Evolutionary conservation across 768 basidiomycete genomes (phyloP), one percentile per base, ranked within the genome.

Genomic region (Candolleomyces eurysporus): DNA sequence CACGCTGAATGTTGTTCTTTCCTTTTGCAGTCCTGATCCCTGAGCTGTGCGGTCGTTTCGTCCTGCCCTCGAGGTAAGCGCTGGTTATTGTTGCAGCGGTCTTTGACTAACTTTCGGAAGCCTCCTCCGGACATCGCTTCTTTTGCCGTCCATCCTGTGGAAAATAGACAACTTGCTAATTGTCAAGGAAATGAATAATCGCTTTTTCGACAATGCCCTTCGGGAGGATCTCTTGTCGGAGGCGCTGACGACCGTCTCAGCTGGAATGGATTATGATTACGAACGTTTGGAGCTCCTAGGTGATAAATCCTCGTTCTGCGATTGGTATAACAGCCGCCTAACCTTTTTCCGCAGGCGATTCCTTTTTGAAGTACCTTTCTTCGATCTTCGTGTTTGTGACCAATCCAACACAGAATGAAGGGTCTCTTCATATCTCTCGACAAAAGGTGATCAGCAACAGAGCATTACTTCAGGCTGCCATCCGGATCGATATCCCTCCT

Each of bases 211-310:
- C 63, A 76, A 86, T 69, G 72, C 78, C n/a, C 81, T 95, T 48
- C 72, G 78, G 16, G 88, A 90, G 66, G 73, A 81, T 31, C 76
- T 84, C 22, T 75, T 95, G 45, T 80, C 86, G 52, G 76, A 80
- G 43, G 91, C 94, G 10, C 76, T 92, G 45, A 87, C 86, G 63
- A 77, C 91, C 0, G 88, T 90, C 8, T 86, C 90, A 9, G 86
- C 86, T 39, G 82, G 83, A 32, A 79, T 83, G 51, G 91, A 90
- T 64, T 80, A 81, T 61, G 83, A 95, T 74, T 95, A 95, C 72
- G 91, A 96, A 73, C 85, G 93, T 40, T 75, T 94, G 50, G 94
- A 94, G 71, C 78, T 94, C 54, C 80, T 94, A 16, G 93, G 92
- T 92, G 26, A 26, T 26, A 26, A 26, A 66, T 61, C 77, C 62